phyloP scores from a whole-genome alignment of 2,329 filamentous ascomycete genomes.

The Calycina marina region DNA sequence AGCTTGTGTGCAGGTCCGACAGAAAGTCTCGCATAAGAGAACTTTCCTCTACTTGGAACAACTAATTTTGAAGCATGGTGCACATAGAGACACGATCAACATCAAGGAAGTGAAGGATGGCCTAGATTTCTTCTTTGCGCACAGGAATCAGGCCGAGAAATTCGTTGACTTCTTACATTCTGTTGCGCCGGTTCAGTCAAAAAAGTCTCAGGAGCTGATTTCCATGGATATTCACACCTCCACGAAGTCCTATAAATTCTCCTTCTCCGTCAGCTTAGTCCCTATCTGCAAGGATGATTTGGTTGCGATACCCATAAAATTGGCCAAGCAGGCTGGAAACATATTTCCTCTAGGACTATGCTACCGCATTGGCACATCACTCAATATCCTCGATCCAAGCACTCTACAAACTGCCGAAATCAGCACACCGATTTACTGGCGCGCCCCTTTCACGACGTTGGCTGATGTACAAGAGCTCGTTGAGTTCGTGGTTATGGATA shows the following conservation, averaged over 20 bases:
- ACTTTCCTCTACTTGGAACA: slow-evolving; percentile 77
- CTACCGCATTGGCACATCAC: slow-evolving; percentile 72
- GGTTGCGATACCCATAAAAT: slow-evolving; percentile 78
- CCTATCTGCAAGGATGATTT: slow-evolving; percentile 97
- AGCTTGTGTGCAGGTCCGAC: slow-evolving; percentile 83
- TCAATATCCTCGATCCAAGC: slow-evolving; percentile 80
- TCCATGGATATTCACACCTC: slow-evolving; percentile 86
- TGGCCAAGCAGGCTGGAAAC: slow-evolving; percentile 78
- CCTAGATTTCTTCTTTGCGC: slow-evolving; percentile 88
- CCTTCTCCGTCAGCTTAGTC: slow-evolving; percentile 75
- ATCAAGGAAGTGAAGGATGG: slow-evolving; percentile 96
- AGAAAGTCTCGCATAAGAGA: slow-evolving; percentile 93
- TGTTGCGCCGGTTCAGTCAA: slow-evolving; percentile 61
- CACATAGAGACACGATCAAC: slow-evolving; percentile 87
- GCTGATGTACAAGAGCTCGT: slow-evolving; percentile 74
- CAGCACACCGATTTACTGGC: slow-evolving; percentile 74
- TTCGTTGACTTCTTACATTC: slow-evolving; percentile 84
- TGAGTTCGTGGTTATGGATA: slow-evolving; percentile 91
- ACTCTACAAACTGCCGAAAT: slow-evolving; percentile 87
- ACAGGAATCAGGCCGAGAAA: slow-evolving; percentile 80
- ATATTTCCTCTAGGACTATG: slow-evolving; percentile 79
- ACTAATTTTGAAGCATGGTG: slow-evolving; percentile 85
- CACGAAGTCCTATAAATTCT: slow-evolving; percentile 87
- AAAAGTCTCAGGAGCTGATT: slow-evolving; percentile 85
- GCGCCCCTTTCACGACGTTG: slow-evolving; percentile 69